Base-by-base conservation (phyloP, 208 protist species). In the Trypanosoma boissoni region DNA sequence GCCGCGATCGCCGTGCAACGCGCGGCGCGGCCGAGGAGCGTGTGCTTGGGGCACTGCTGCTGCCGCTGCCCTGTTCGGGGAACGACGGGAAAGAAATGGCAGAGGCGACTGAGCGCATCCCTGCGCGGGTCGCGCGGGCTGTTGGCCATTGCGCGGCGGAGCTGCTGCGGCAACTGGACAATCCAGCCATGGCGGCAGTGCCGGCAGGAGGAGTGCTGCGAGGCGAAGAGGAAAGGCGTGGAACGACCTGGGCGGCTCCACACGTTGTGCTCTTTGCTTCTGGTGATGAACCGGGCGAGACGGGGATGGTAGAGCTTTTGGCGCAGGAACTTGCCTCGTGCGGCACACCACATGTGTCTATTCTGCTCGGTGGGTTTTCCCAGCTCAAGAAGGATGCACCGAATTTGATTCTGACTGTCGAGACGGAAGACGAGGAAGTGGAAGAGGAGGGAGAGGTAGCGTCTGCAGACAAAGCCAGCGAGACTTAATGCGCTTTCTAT, bases 321-420 rank as follows among this genome's bases (percentile, higher is more conserved):
- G 76, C 64, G 1, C 53, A 72, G 39, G 69, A 82, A 58, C 58
- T 91, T 21, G 68, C 60, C 16, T 64, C 60, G 18, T 83, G 53
- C 52, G 79, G 79, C 8, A 72, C 83, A 32, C 83, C 76, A 29
- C 72, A 85, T 64, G 74, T 87, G 3, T 83, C 79, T 21, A 66
- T 91, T 44, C 53, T 91, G 55, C 60, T 69, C 29, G 83, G 83
- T 39, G 83, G 83, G 2, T 62, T 87, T 49, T 64, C 59, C 52
- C 37, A 58, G 32, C 32, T 91, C 2, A 71, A 58, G 39, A 9
- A 9, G 16, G 58, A 74, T 49, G 70, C 75, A 26, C 71, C 79
- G 1, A 44, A 80, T 50, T 50, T 91, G 9, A 39, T 91, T 18
- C 58, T 84, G 14, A 7, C 8, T 59, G 62, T 57, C 4, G 16